Conservation (phyloP, 2,329 filamentous ascomycete genomes). For the Fusarium lyarnte region DNA sequence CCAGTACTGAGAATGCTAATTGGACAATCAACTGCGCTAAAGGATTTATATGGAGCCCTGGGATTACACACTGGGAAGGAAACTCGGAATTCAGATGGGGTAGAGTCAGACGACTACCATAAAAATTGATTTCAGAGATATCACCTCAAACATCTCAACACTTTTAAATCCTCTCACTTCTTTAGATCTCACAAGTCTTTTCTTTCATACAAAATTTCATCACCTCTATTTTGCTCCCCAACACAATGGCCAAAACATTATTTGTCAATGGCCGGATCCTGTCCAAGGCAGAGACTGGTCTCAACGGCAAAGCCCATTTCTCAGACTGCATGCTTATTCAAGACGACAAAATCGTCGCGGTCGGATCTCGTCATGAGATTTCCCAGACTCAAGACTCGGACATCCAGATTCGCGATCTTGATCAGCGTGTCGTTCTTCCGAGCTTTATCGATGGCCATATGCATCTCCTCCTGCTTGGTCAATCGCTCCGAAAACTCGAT, state of each 20-base stretch:
- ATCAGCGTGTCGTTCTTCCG: constrained; percentile 55
- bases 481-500: constrained; percentile 60
- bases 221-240: no score
- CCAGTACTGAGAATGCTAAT: background rate
- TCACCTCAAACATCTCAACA: background rate
- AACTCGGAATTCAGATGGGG: background rate
- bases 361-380: constrained; percentile 42
- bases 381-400: background rate
- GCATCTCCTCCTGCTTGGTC: constrained; percentile 63
- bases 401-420: constrained; percentile 34
- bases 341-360: constrained; percentile 44
- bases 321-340: constrained; percentile 44
- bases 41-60: background rate
- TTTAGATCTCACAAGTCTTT: background rate
- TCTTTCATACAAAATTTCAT: no score
- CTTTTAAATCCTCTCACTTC: background rate
- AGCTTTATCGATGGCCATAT: constrained; percentile 67
- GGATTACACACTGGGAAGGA: background rate
- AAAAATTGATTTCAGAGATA: background rate
- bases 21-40: accelerated
- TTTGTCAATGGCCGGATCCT: constrained; percentile 41
- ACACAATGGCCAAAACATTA: background rate
- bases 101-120: background rate
- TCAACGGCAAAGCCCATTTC: constrained; percentile 36
- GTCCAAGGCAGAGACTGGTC: constrained; percentile 10